These are phyloP conservation scores for Achaetomiella virescens DNA, from an alignment of 495 filamentous ascomycete species.

Conservation along the genomic window DNA sequence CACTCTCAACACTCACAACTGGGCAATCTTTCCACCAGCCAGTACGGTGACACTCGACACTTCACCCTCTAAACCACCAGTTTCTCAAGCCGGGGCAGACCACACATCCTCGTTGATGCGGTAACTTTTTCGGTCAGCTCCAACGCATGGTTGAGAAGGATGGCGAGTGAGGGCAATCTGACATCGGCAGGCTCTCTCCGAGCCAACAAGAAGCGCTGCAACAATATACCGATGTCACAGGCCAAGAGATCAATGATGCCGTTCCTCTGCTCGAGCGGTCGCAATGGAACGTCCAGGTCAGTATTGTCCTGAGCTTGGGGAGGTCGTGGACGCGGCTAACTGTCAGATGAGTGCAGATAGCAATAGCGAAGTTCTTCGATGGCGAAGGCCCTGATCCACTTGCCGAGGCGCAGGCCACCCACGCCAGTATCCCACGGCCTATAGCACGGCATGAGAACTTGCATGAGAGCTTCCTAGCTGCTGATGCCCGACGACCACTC, in stretches of 20 bases:
- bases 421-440: slow-evolving; percentile 50
- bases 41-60: too few species aligned
- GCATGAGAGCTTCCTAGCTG: slow-evolving; percentile 48
- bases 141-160: slow-evolving; percentile 8
- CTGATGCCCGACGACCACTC: slow-evolving; percentile 26
- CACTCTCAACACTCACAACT: too few species aligned
- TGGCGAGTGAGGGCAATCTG: slow-evolving; percentile 38
- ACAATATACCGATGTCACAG: slow-evolving; percentile 82
- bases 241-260: slow-evolving; percentile 70
- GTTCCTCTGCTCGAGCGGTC: slow-evolving; percentile 75
- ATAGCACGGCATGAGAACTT: slow-evolving; percentile 64
- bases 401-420: slow-evolving; percentile 65
- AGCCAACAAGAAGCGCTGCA: slow-evolving; percentile 75
- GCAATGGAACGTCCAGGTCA: slow-evolving; percentile 92
- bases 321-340: not conserved
- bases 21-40: too few species aligned
- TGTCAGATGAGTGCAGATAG: slow-evolving; percentile 55
- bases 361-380: slow-evolving; percentile 95
- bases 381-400: slow-evolving; percentile 80
- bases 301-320: slow-evolving; percentile 8
- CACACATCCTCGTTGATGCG: not conserved
- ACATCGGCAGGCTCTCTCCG: slow-evolving; percentile 64
- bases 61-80: too few species aligned
- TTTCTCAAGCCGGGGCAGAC: too few species aligned
- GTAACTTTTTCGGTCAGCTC: not conserved